A percentile compares a stretch with the other conserved stretches of the same genome.
phyloP scores from a whole-genome alignment of 1,284 basidiomycete species.

The Fistulinella cinereoalba region DNA sequence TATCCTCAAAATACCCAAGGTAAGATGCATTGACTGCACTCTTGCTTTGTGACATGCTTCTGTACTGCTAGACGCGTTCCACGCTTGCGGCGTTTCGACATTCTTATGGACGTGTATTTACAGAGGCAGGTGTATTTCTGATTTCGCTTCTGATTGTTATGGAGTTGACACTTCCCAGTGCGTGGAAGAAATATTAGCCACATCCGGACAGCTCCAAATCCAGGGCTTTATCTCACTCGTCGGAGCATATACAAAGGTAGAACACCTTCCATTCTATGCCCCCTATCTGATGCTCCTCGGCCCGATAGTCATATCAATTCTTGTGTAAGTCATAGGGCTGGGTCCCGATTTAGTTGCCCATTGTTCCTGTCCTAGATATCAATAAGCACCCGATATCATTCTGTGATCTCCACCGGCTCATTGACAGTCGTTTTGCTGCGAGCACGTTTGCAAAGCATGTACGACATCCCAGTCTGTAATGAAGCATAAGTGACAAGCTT shows the following conservation, averaged over 20 bases:
- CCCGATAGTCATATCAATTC: slow-evolving; percentile 70
- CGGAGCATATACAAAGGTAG: slow-evolving; percentile 71
- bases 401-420: slow-evolving; percentile 67
- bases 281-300: slow-evolving; percentile 17
- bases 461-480: slow-evolving; percentile 17
- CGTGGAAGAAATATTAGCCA: slow-evolving; percentile 60
- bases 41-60: slow-evolving; percentile 11
- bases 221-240: slow-evolving; percentile 81
- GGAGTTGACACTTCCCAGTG: slow-evolving; percentile 31
- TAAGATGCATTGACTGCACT: slow-evolving; percentile 29
- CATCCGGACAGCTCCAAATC: slow-evolving; percentile 51
- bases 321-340: slow-evolving; percentile 55
- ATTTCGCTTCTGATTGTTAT: slow-evolving; percentile 36
- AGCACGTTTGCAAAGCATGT: slow-evolving; percentile 74
- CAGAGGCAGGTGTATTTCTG: slow-evolving; percentile 47
- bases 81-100: slow-evolving; percentile 61
- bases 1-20: slow-evolving; percentile 63
- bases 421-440: slow-evolving; percentile 63
- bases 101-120: slow-evolving; percentile 64
- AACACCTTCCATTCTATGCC: slow-evolving; percentile 11
- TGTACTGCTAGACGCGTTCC: slow-evolving; percentile 53
- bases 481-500: not conserved
- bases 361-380: slow-evolving; percentile 54
- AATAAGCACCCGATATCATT: slow-evolving; percentile 72
- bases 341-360: slow-evolving; percentile 6